Conservation (phyloP, 345 rosid species). For the Citrus reticulata region DNA sequence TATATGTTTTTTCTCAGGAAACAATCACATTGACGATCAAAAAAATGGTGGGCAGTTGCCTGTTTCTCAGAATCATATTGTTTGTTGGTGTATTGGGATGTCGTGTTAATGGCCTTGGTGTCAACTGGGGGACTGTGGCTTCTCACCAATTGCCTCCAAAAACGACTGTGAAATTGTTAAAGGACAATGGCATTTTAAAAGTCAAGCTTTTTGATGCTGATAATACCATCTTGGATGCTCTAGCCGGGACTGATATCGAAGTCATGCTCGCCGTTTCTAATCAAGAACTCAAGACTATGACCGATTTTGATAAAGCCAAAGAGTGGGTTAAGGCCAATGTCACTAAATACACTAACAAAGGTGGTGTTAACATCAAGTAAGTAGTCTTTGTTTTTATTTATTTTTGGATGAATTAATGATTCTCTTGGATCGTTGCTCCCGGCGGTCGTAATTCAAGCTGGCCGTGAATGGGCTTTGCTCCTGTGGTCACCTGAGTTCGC, state of each 20-base stretch:
- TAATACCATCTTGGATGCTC: slow-evolving; percentile 56
- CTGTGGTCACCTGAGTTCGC: too few relatives aligned
- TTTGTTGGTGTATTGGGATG: slow-evolving; percentile 23
- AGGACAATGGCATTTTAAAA: slow-evolving; percentile 74
- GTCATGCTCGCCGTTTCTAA: slow-evolving; percentile 95
- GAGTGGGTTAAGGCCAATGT: slow-evolving; percentile 70
- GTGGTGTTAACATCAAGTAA: slow-evolving; percentile 71
- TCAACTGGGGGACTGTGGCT: slow-evolving; percentile 91
- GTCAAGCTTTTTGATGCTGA: slow-evolving; percentile 90
- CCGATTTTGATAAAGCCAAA: slow-evolving; percentile 47
- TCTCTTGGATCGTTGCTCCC: too few relatives aligned
- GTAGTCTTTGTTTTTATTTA: background rate
- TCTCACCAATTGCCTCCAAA: slow-evolving; percentile 57
- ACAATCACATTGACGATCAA: background rate
- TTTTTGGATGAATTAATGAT: background rate
- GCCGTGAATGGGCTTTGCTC: too few relatives aligned
- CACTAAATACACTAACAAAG: slow-evolving; percentile 57
- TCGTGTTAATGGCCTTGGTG: slow-evolving; percentile 58
- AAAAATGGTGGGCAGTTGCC: slow-evolving; percentile 16
- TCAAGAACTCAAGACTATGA: slow-evolving; percentile 66
- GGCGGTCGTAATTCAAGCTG: too few relatives aligned
- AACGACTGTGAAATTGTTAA: slow-evolving; percentile 66
- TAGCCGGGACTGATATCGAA: slow-evolving; percentile 66
- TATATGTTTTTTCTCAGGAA: background rate
- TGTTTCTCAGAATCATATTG: slow-evolving; percentile 24